Conservation (phyloP, 2,329 filamentous ascomycete species). For the Fusarium tanahbumbuense region DNA sequence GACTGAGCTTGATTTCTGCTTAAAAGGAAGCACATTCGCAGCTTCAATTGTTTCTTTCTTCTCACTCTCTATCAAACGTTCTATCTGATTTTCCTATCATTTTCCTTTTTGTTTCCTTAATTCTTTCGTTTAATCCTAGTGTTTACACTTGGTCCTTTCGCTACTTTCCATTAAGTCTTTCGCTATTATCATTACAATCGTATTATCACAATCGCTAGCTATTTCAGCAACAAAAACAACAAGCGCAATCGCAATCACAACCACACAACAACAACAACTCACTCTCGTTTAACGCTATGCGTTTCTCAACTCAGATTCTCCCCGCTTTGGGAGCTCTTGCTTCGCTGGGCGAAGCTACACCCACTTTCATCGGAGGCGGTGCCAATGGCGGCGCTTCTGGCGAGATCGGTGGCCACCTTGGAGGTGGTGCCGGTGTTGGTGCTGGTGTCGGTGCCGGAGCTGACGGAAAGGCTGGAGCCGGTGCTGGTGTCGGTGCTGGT, state of each 20-base stretch:
- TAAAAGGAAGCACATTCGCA: slow-evolving; percentile 26
- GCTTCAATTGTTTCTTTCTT: slow-evolving; percentile 3
- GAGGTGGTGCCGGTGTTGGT: slow-evolving; percentile 9
- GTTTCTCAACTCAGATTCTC: slow-evolving; percentile 31
- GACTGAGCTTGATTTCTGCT: slow-evolving; percentile 9
- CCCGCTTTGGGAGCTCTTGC: slow-evolving; percentile 36
- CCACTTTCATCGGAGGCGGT: slow-evolving; percentile 28
- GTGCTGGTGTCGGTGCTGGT: neutral
- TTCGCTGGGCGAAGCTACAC: slow-evolving; percentile 36
- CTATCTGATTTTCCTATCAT: slow-evolving; percentile 23
- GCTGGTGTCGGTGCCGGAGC: neutral
- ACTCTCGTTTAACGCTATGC: slow-evolving; percentile 32
- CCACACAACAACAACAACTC: neutral
- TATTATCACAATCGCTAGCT: slow-evolving; percentile 12
- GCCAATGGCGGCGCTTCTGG: slow-evolving; percentile 5
- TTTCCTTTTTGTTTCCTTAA: slow-evolving; percentile 15
- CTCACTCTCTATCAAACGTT: slow-evolving; percentile 28
- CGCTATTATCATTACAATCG: neutral
- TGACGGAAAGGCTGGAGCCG: no score
- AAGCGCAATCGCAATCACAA: neutral
- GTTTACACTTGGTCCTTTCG: slow-evolving; percentile 4
- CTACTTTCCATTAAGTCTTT: slow-evolving; percentile 7
- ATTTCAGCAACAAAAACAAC: slow-evolving; percentile 2
- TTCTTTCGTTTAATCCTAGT: slow-evolving; percentile 15
- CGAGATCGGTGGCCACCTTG: slow-evolving; percentile 6